phyloP scores from a whole-genome alignment of 1,284 basidiomycete genomes.

The Cerioporus squamosus region DNA sequence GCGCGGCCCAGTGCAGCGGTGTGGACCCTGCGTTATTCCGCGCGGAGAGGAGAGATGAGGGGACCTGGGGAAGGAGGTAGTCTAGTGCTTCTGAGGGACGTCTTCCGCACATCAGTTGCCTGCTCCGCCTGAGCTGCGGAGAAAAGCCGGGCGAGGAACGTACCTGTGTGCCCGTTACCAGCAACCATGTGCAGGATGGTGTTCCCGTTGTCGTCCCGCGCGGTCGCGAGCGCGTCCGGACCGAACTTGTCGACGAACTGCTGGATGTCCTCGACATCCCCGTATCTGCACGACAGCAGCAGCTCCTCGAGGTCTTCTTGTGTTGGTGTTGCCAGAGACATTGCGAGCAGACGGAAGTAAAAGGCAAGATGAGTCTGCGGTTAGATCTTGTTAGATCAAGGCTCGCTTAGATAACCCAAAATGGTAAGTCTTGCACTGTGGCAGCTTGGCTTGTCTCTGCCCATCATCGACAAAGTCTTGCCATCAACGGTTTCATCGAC shows the following conservation, averaged over 20 bases:
- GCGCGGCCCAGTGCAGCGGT: slow-evolving; percentile 86
- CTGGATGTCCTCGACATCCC: slow-evolving; percentile 79
- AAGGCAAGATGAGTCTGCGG: background rate
- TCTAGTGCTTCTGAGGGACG: slow-evolving; percentile 67
- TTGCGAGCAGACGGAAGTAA: slow-evolving; percentile 5
- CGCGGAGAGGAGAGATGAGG: slow-evolving; percentile 58
- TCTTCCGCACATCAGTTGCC: slow-evolving; percentile 49
- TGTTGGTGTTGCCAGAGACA: slow-evolving; percentile 39
- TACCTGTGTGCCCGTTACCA: slow-evolving; percentile 87
- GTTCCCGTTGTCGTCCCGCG: slow-evolving; percentile 80
- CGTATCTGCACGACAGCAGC: slow-evolving; percentile 84
- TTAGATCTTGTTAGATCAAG: background rate
- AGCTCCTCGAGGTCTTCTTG: slow-evolving; percentile 76
- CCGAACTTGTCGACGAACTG: slow-evolving; percentile 69
- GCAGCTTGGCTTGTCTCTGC: too few relatives aligned
- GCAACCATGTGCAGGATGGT: slow-evolving; percentile 82
- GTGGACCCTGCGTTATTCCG: slow-evolving; percentile 78
- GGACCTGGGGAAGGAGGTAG: slow-evolving; percentile 67
- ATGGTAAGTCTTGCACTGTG: background rate
- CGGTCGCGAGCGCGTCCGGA: slow-evolving; percentile 48
- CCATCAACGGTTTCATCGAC: background rate
- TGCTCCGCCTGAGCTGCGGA: slow-evolving; percentile 1
- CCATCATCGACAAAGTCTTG: background rate
- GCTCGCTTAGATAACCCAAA: background rate
- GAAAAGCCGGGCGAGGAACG: slow-evolving; percentile 3